Evolutionary conservation across 345 rosid genomes (phyloP).

Genomic region (Dipteronia dyeriana): DNA sequence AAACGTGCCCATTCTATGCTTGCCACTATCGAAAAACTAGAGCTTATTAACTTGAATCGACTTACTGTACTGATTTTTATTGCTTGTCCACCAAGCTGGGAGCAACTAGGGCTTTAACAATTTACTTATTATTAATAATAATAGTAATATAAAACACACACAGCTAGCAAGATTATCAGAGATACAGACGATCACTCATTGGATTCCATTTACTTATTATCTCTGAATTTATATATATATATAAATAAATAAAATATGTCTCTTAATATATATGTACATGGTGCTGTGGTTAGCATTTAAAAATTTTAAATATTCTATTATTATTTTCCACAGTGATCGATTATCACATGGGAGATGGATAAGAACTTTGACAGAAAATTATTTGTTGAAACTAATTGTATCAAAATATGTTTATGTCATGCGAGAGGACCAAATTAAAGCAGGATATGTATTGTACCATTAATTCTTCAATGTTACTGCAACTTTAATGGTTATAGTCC

Average conservation of each 20-base stretch:
- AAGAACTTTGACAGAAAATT: slow-evolving; percentile 8
- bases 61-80: not conserved
- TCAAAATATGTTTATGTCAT: not conserved
- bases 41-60: not conserved
- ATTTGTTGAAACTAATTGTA: not conserved
- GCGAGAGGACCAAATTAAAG: not conserved
- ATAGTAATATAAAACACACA: not conserved
- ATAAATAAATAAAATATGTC: not conserved
- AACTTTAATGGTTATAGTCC: not conserved
- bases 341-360: not conserved
- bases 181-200: not conserved
- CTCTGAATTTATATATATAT: not conserved
- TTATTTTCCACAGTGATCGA: not conserved
- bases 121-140: not conserved
- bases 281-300: not conserved
- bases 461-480: slow-evolving; percentile 4
- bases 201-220: not conserved
- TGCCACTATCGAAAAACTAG: not conserved
- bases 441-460: not conserved
- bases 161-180: slow-evolving; percentile 6
- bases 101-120: not conserved
- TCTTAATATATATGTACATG: not conserved
- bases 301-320: too few species aligned
- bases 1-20: not conserved
- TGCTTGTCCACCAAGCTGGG: slow-evolving; percentile 17